Percentiles rank a stretch among this genome's conserved stretches.
phyloP scores from a whole-genome alignment of 2,329 filamentous ascomycete species.

The Pseudocercospora fuligena region DNA sequence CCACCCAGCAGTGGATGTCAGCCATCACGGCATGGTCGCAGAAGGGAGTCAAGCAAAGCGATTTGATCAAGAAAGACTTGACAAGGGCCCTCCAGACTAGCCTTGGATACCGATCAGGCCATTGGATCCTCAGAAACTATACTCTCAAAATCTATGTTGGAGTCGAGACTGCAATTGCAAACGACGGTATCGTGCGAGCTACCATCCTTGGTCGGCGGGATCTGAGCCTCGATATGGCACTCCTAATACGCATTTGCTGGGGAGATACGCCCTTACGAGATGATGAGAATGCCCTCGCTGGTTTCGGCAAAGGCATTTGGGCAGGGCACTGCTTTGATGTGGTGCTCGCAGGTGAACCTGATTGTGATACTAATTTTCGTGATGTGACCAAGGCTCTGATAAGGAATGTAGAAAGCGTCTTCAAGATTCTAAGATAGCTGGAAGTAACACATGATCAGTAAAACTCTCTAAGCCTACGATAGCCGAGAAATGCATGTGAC shows the following conservation, averaged over 20 bases:
- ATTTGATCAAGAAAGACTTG: not conserved
- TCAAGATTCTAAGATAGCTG: too few species aligned
- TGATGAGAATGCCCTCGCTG: not conserved
- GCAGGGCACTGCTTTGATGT: constrained; percentile 1
- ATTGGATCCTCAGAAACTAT: not conserved
- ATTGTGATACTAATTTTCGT: not conserved
- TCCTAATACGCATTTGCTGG: not conserved
- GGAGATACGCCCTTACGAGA: not conserved
- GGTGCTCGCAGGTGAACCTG: not conserved
- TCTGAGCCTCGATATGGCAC: not conserved
- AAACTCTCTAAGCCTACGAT: too few species aligned
- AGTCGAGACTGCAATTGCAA: not conserved
- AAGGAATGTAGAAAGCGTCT: not conserved
- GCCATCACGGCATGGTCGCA: not conserved
- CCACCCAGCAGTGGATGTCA: not conserved
- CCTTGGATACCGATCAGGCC: not conserved
- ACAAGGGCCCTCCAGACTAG: not conserved
- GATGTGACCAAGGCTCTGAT: not conserved
- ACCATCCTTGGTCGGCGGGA: not conserved
- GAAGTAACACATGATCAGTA: too few species aligned
- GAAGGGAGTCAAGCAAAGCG: not conserved
- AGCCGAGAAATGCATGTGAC: not conserved
- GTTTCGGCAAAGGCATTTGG: not conserved
- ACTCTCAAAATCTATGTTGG: not conserved
- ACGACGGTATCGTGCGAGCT: not conserved